These are phyloP conservation scores for Solanum paucissectum DNA, from an alignment of 257 asterid species.

Conservation along the genomic window DNA sequence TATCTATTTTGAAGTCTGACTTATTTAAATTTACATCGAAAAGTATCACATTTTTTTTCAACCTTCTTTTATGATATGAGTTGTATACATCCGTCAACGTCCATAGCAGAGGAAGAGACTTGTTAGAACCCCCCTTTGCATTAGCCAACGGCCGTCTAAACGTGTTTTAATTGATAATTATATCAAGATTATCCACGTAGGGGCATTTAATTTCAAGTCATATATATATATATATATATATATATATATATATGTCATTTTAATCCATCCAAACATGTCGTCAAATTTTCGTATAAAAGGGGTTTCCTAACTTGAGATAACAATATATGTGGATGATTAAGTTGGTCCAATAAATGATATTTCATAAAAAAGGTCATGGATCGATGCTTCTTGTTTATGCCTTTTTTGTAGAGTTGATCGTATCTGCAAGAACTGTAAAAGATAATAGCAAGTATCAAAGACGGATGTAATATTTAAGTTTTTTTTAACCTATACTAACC, in stretches of 20 bases:
- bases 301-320: background rate
- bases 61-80: background rate
- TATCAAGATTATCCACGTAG: background rate
- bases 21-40: no score
- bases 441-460: background rate
- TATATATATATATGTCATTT: background rate
- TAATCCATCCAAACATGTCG: background rate
- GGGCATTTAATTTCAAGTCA: background rate
- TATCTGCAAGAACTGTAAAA: background rate
- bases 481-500: no score
- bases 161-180: background rate
- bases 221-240: no score
- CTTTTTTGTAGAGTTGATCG: background rate
- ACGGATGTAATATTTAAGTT: background rate
- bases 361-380: no score
- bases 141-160: background rate
- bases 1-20: no score
- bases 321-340: fast-evolving
- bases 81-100: background rate
- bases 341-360: no score
- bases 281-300: background rate
- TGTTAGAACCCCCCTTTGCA: background rate
- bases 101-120: background rate
- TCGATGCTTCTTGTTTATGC: no score
- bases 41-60: no score